A percentile compares a stretch with the other conserved stretches of the same genome.
Conservation (phyloP, 1,284 basidiomycete species). For the Rhodotorula sp. region DNA sequence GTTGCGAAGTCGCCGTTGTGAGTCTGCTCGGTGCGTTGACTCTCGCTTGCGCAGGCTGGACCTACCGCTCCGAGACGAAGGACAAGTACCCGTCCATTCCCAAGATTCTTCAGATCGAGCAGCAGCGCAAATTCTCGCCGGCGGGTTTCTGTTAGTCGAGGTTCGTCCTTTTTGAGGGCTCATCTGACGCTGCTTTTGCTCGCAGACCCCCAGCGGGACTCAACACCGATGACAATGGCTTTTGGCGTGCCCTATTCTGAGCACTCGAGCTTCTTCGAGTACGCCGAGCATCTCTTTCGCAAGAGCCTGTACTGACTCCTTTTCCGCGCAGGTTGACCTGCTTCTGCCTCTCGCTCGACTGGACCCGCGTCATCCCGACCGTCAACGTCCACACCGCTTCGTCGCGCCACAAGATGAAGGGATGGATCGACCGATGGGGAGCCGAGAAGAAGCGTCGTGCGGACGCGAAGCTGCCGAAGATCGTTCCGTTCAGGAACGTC, state of each 20-base stretch:
- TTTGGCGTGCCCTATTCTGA: slow-evolving; percentile 86
- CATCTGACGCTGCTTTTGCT: not conserved
- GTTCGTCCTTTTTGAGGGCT: slow-evolving; percentile 40
- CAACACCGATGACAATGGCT: slow-evolving; percentile 39
- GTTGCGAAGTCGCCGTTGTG: too few species aligned
- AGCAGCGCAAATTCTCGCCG: slow-evolving; percentile 41
- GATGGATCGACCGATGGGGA: slow-evolving; percentile 84
- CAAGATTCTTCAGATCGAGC: slow-evolving; percentile 40
- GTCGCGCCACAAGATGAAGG: slow-evolving; percentile 67
- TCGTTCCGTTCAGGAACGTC: slow-evolving; percentile 21
- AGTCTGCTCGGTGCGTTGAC: too few species aligned
- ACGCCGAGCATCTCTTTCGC: slow-evolving; percentile 45
- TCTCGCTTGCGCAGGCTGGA: slow-evolving; percentile 38
- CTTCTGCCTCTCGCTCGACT: slow-evolving; percentile 71
- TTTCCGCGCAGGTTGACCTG: slow-evolving; percentile 58
- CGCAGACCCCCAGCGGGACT: slow-evolving; percentile 43
- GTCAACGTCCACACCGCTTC: slow-evolving; percentile 84
- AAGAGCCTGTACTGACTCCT: not conserved
- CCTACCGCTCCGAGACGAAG: slow-evolving; percentile 41
- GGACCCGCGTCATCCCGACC: slow-evolving; percentile 85
- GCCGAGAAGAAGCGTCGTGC: slow-evolving; percentile 66
- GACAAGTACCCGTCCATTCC: slow-evolving; percentile 47
- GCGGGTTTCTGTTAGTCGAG: slow-evolving; percentile 57
- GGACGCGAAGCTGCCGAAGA: slow-evolving; percentile 50
- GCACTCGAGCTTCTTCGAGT: slow-evolving; percentile 89